Evolutionary conservation across 495 filamentous ascomycete species (phyloP), one percentile per base, ranked within the genome.

Genomic region (Penicillium taxi): DNA sequence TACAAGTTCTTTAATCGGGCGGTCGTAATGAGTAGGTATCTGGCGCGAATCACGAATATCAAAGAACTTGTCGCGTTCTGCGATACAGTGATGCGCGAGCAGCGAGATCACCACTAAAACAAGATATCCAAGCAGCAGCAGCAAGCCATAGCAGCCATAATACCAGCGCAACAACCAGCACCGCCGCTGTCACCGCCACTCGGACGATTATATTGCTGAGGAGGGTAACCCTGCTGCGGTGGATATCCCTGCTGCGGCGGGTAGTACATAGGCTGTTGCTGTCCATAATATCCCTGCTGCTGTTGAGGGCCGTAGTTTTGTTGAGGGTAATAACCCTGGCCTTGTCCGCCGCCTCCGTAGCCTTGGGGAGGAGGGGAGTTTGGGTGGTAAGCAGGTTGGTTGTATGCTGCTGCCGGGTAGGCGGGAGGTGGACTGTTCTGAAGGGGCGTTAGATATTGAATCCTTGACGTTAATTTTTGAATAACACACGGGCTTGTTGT

Each of bases 111-210:
- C 9, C 9, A 34, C 42, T 66, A 75, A 37, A 74, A 67, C 22
- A 75, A 41, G 30, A 72, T 64, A 57, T 75, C 71, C 60, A 73
- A 65, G 44, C 70, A 74, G 45, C 71, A 75, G 43, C 71, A 75
- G 37, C 70, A 71, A 7, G 70, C 70, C 26, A 72, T 21, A 11
- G 61, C 67, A 29, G 65, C 69, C 50, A 72, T 47, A 7, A 73
- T 52, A 47, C 64, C 70, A 0, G 69, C 66, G 18, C 69, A 69
- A 12, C 71, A 45, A 2, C 70, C 71, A 6, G 59, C 65, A 5
- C 55, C 54, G 2, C 47, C 42, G 5, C 52, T 50, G 9, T 47
- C 41, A 13, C 52, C 41, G 11, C 61, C 39, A 3, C 25, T n/a
- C n/a, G n/a, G n/a, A n/a, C 19, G 7, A 13, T 19, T 37, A 40